Evolutionary conservation across 2,329 filamentous ascomycete genomes (phyloP).

Genomic region (Laburnicola sp.): DNA sequence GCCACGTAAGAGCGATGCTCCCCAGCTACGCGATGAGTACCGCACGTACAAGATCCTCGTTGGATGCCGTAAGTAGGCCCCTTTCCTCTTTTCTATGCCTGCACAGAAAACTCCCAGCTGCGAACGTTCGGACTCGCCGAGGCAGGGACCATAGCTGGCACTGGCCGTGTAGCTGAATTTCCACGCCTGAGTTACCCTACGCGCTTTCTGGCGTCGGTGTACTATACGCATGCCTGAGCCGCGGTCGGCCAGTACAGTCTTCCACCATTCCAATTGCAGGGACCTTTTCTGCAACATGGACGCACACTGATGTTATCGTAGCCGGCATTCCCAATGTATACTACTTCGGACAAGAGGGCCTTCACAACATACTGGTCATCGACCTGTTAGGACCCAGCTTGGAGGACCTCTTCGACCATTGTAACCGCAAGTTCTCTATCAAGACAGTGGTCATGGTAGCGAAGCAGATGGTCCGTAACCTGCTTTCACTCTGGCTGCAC

Average conservation of each 20-base stretch:
- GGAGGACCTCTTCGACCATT: constrained; percentile 97
- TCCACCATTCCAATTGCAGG: neutral
- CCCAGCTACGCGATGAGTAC: constrained; percentile 96
- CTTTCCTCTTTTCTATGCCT: constrained; percentile 17
- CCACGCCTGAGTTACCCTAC: too few relatives aligned
- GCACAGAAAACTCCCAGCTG: neutral
- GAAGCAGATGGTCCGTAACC: constrained; percentile 87
- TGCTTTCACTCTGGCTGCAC: neutral
- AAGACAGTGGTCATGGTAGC: constrained; percentile 99
- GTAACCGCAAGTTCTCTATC: constrained; percentile 89
- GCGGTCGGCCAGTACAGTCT: neutral
- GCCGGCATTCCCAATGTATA: constrained; percentile 99
- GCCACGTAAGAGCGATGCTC: constrained; percentile 97
- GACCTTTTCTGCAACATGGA: neutral
- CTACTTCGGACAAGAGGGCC: constrained; percentile 97
- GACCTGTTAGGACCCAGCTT: constrained; percentile 92
- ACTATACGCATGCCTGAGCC: neutral
- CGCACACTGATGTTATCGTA: constrained; percentile 52
- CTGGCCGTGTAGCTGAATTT: too few relatives aligned
- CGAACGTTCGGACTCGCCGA: neutral
- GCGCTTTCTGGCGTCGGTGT: neutral
- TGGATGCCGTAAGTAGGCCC: constrained; percentile 82
- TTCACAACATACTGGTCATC: constrained; percentile 98
- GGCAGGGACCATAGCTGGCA: too few relatives aligned
- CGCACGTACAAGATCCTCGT: constrained; percentile 99